These are phyloP conservation scores for Hevea brasiliensis DNA, from an alignment of 345 rosid species.

Conservation along the genomic window DNA sequence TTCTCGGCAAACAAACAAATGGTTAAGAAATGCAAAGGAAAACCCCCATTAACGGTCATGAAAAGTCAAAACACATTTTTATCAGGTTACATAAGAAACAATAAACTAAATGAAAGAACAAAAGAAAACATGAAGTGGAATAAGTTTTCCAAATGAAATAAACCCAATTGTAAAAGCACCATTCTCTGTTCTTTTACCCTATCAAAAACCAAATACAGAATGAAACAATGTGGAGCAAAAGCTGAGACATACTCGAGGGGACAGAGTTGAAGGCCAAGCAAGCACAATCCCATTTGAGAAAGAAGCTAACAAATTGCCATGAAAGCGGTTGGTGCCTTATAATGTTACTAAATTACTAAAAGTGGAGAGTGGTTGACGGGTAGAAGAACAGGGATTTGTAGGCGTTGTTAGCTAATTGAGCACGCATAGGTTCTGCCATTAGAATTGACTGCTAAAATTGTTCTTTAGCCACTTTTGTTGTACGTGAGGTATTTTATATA, in stretches of 20 bases:
- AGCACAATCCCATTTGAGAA: neutral
- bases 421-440: too few species aligned
- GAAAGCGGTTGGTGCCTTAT: neutral
- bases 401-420: too few species aligned
- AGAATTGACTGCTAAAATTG: too few species aligned
- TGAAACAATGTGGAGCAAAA: neutral
- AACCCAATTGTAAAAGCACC: neutral
- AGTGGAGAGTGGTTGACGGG: too few species aligned
- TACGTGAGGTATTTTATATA: too few species aligned
- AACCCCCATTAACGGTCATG: neutral
- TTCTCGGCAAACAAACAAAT: neutral
- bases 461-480: too few species aligned
- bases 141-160: neutral
- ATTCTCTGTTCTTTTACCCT: neutral
- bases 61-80: neutral
- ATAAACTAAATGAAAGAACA: too few species aligned
- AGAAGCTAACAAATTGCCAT: neutral
- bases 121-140: neutral
- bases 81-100: too few species aligned
- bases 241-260: neutral
- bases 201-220: neutral
- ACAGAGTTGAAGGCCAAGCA: neutral
- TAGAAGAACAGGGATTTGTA: too few species aligned
- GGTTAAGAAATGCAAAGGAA: neutral
- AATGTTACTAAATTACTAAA: too few species aligned